Conservation (phyloP, 495 filamentous ascomycete genomes). For the Saxophila tyrrhenica region DNA sequence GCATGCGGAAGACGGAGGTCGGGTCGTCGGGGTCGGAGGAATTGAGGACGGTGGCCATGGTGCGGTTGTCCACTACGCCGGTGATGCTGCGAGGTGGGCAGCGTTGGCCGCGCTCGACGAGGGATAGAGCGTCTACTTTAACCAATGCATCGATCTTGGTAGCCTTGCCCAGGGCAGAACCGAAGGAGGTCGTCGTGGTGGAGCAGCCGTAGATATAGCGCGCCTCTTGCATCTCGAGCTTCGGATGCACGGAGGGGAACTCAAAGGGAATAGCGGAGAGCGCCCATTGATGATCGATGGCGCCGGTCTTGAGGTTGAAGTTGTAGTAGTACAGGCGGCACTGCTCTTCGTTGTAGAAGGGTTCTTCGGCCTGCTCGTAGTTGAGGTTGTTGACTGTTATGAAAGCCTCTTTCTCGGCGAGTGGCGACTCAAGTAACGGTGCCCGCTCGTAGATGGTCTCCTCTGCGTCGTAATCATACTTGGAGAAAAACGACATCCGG, state of each 20-base stretch:
- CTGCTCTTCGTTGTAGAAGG: conserved; percentile 41
- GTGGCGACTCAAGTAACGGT: conserved; percentile 15
- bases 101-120: conserved; percentile 36
- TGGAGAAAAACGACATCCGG: conserved; percentile 28
- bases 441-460: conserved; percentile 10
- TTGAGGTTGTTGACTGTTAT: not conserved
- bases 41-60: conserved; percentile 34
- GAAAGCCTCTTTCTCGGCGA: conserved; percentile 11
- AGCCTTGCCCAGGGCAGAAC: conserved; percentile 40
- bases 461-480: conserved; percentile 22
- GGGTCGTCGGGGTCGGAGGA: conserved; percentile 37
- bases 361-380: not conserved
- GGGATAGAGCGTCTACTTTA: conserved; percentile 41
- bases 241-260: conserved; percentile 44
- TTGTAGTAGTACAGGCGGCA: conserved; percentile 56
- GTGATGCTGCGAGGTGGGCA: conserved; percentile 37
- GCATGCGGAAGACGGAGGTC: conserved; percentile 47
- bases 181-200: conserved; percentile 37
- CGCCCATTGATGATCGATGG: conserved; percentile 49
- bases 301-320: conserved; percentile 33
- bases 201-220: conserved; percentile 49
- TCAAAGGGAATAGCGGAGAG: conserved; percentile 52
- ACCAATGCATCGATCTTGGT: conserved; percentile 51
- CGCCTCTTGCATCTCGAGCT: conserved; percentile 41
- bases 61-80: conserved; percentile 45